Evolutionary conservation across 495 filamentous ascomycete species (phyloP).

Genomic region (Cairneyella variabilis): DNA sequence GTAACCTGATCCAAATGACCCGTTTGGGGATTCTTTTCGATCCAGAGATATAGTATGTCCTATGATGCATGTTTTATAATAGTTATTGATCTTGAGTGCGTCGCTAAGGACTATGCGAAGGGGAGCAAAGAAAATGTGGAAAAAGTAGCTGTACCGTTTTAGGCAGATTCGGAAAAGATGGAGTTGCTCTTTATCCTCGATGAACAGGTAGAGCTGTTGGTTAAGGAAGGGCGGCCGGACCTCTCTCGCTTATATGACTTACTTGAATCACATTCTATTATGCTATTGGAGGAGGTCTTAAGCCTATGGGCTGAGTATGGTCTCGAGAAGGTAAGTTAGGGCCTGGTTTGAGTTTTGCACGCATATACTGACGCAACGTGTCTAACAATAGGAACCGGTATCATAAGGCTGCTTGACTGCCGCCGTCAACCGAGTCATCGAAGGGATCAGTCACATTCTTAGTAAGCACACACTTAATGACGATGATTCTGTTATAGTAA

Average conservation of each 20-base stretch:
- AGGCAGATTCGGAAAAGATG: constrained; percentile 15
- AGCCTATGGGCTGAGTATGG: constrained; percentile 14
- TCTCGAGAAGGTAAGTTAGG: constrained; percentile 17
- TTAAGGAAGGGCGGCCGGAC: constrained; percentile 8
- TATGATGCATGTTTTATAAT: constrained; percentile 7
- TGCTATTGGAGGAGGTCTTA: constrained; percentile 11
- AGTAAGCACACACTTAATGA: constrained; percentile 10
- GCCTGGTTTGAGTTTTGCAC: constrained; percentile 5
- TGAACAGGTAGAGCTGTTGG: constrained; percentile 17
- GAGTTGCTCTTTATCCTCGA: constrained; percentile 19
- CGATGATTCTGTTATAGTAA: constrained; percentile 17
- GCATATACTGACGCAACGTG: constrained; percentile 8
- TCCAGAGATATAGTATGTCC: constrained; percentile 15
- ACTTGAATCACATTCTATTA: constrained; percentile 19
- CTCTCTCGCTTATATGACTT: constrained; percentile 18
- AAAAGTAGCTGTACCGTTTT: constrained; percentile 8
- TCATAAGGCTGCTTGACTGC: constrained; percentile 12
- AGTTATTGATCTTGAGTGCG: constrained; percentile 14
- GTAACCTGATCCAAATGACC: constrained; percentile 13
- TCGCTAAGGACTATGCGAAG: constrained; percentile 15
- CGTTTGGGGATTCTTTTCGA: constrained; percentile 14
- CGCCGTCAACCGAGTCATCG: constrained; percentile 11
- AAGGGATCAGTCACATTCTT: constrained; percentile 16
- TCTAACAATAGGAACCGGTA: constrained; percentile 17
- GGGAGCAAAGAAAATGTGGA: constrained; percentile 16